A percentile compares a stretch with the other conserved stretches of the same genome.
Evolutionary conservation across 179 eudicot species (phyloP).

Genomic region (Heliamphora pulchella): DNA sequence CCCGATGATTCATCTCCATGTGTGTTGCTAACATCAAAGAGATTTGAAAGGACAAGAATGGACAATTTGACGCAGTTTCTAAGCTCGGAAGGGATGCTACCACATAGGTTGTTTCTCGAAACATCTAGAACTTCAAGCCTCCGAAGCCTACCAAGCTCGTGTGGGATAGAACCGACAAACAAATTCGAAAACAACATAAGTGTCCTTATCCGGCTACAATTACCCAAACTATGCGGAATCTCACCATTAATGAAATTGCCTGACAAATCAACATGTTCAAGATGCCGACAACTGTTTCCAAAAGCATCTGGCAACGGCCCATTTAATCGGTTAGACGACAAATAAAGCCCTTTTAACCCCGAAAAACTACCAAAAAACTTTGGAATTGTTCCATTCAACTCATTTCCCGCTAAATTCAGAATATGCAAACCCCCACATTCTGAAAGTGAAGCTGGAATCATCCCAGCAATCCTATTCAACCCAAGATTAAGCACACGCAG

Average conservation of each 20-base stretch:
- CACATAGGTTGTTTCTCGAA: constrained; percentile 44
- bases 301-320: constrained; percentile 40
- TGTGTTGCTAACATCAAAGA: constrained; percentile 16
- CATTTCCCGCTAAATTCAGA: constrained; percentile 56
- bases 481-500: constrained; percentile 54
- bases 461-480: constrained; percentile 40
- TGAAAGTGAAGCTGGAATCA: constrained; percentile 39
- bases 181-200: constrained; percentile 45
- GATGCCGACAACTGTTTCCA: constrained; percentile 46
- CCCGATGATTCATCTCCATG: background rate
- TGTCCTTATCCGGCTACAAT: constrained; percentile 36
- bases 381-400: constrained; percentile 42
- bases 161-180: constrained; percentile 45
- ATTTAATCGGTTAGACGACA: constrained; percentile 44
- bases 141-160: constrained; percentile 37
- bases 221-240: constrained; percentile 42
- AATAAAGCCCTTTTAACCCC: constrained; percentile 40
- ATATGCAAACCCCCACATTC: constrained; percentile 29
- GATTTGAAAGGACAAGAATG: constrained; percentile 44
- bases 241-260: constrained; percentile 38
- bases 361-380: constrained; percentile 27
- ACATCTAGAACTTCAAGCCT: constrained; percentile 55
- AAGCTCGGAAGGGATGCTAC: constrained; percentile 42
- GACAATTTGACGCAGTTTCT: constrained; percentile 39
- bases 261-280: constrained; percentile 53